Evolutionary conservation across 2,329 filamentous ascomycete genomes (phyloP).

Genomic region (Rhynchosporium secalis): DNA sequence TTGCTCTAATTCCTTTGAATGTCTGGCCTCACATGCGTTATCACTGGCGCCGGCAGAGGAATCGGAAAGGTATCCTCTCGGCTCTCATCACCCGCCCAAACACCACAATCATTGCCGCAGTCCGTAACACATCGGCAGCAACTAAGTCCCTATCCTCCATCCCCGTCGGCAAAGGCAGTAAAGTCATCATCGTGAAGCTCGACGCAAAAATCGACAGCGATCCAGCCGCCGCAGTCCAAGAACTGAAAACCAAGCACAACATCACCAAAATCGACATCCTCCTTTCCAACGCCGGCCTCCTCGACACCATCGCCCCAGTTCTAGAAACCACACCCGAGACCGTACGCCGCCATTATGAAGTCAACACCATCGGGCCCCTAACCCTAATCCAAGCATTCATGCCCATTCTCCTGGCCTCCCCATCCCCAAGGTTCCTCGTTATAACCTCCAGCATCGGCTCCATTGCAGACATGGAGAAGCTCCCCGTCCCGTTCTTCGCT

Average conservation of each 20-base stretch:
- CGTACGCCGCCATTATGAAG: slow-evolving; percentile 42
- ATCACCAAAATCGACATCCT: slow-evolving; percentile 50
- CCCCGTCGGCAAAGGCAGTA: slow-evolving; percentile 33
- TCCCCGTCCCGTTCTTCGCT: slow-evolving; percentile 31
- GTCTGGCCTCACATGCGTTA: slow-evolving; percentile 43
- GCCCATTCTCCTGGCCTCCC: slow-evolving; percentile 42
- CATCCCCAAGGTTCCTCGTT: slow-evolving; percentile 43
- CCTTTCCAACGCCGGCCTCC: slow-evolving; percentile 52
- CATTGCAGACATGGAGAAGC: slow-evolving; percentile 18
- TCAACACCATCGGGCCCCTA: slow-evolving; percentile 48
- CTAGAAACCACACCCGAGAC: slow-evolving; percentile 42
- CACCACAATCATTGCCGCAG: slow-evolving; percentile 44
- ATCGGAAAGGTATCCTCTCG: slow-evolving; percentile 40
- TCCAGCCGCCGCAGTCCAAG: slow-evolving; percentile 40
- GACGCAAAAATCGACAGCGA: slow-evolving; percentile 44
- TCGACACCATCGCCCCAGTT: slow-evolving; percentile 35
- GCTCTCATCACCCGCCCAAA: slow-evolving; percentile 41
- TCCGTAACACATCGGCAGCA: slow-evolving; percentile 38
- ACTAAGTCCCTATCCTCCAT: slow-evolving; percentile 36
- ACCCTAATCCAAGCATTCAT: slow-evolving; percentile 47
- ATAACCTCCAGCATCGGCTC: slow-evolving; percentile 37
- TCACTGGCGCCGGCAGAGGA: slow-evolving; percentile 30
- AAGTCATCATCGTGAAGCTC: slow-evolving; percentile 46
- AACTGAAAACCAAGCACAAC: slow-evolving; percentile 38
- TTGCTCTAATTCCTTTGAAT: slow-evolving; percentile 43